Evolutionary conservation across 2,329 filamentous ascomycete genomes (phyloP).

Genomic region (Stromatinia cepivora): DNA sequence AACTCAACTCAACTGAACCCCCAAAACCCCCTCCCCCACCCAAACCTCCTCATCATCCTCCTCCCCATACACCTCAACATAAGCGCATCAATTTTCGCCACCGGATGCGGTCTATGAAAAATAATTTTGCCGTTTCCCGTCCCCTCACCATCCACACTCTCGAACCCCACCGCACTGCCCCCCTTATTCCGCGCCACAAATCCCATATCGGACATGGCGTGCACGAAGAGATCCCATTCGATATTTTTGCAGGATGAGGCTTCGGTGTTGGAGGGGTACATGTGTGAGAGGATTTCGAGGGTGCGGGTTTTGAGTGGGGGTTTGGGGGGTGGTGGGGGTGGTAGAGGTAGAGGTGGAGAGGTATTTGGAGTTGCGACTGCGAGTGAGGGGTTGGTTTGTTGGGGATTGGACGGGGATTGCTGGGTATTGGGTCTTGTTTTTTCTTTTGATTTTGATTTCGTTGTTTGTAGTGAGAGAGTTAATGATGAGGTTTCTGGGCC

Average conservation of each 20-base stretch:
- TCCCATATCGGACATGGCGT: conserved; percentile 21
- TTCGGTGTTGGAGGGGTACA: neutral
- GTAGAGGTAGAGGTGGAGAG: neutral
- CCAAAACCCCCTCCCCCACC: conserved; percentile 15
- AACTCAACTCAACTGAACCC: neutral
- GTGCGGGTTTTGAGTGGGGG: neutral
- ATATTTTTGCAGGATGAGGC: neutral
- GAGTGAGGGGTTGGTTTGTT: neutral
- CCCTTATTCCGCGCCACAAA: conserved; percentile 19
- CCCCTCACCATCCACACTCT: neutral
- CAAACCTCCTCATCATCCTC: conserved; percentile 28
- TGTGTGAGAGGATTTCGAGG: neutral
- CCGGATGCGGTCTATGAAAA: conserved; percentile 28
- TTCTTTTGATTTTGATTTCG: neutral
- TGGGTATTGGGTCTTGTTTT: neutral
- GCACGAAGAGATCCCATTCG: conserved; percentile 12
- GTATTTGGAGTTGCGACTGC: neutral
- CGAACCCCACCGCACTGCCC: conserved; percentile 8
- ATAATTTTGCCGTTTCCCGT: conserved; percentile 18
- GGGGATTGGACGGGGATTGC: rapidly evolving
- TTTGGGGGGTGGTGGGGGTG: neutral
- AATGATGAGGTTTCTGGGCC: neutral
- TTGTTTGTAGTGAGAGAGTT: neutral
- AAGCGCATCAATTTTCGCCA: conserved; percentile 23
- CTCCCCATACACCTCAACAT: conserved; percentile 20